Evolutionary conservation across 768 basidiomycete species (phyloP), one percentile per base, ranked within the genome.

Genomic region (Mycena vitilis): DNA sequence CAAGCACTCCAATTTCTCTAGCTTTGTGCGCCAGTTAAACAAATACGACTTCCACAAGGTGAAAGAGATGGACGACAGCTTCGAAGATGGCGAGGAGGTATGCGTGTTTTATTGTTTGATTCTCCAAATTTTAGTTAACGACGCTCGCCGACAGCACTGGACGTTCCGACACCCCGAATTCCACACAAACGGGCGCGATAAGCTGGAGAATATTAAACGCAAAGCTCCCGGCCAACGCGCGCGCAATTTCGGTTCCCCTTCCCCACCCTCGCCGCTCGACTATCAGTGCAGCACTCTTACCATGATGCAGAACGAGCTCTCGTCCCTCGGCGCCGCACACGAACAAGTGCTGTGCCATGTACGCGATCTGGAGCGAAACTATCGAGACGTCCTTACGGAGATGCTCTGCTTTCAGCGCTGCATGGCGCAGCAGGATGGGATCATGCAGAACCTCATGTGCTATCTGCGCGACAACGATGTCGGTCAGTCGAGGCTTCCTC

Each of bases 21-120:
- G 52, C 18, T 53, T 53, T 36, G 52, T 53, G 52, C 52, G 52
- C 30, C 52, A 53, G 20, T 34, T 53, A 2, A 53, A 53, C 52
- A 53, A 53, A 34, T 53, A 53, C 11, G 52, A 53, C 34, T 53
- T 53, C 36, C 52, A 53, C 52, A 53, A 53, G 20, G 20, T 53
- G 34, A 53, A 53, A 34, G 9, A 5, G 18, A 9, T 36, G 36
- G 52, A 52, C 25, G 22, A 53, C 30, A 30, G 30, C 30, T 30
- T 30, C 52, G 18, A 30, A 15, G 34, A 5, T 18, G 52, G 18
- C 36, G 52, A 53, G 5, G 11, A 34, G 34, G 52, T 36, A 22
- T 20, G 34, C 30, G 30, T 2, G 30, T 30, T 30, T 30, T 30
- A 5, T 36, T 18, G 2, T 30, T 30, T 5, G 2, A 30, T 5